Percentiles rank a stretch among this genome's conserved stretches.
These are phyloP conservation scores for Xylaria sp. DNA, from an alignment of 2,329 filamentous ascomycete genomes.

Conservation along the genomic window DNA sequence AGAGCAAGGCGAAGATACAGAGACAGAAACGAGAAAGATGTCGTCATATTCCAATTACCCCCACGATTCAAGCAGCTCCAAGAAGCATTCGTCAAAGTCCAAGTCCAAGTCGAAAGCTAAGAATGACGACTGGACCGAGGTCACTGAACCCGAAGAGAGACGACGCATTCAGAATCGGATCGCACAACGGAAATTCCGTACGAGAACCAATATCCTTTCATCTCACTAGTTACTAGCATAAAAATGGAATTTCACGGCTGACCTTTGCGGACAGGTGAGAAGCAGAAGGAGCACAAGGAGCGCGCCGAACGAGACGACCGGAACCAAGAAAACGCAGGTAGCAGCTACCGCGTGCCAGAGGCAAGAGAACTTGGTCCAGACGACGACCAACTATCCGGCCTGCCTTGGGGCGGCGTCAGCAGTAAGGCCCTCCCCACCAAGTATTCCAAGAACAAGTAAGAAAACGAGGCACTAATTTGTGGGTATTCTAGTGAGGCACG, in stretches of 20 bases:
- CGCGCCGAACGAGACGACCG: slow-evolving; percentile 70
- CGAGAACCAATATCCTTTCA: slow-evolving; percentile 45
- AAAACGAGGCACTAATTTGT: slow-evolving; percentile 19
- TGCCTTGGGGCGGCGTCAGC: slow-evolving; percentile 78
- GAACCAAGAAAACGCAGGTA: slow-evolving; percentile 72
- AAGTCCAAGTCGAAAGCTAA: slow-evolving; percentile 52
- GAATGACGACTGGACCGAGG: slow-evolving; percentile 74
- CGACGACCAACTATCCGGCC: slow-evolving; percentile 67
- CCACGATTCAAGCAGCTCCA: slow-evolving; percentile 47
- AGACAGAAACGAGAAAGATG: slow-evolving; percentile 39
- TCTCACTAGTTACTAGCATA: slow-evolving; percentile 27
- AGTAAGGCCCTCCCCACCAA: slow-evolving; percentile 41
- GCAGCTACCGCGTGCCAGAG: slow-evolving; percentile 71
- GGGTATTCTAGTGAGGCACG: slow-evolving; percentile 57
- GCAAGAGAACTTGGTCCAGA: slow-evolving; percentile 65
- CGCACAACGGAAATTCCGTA: slow-evolving; percentile 81
- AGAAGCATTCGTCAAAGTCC: slow-evolving; percentile 52
- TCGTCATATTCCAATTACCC: slow-evolving; percentile 52
- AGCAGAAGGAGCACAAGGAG: slow-evolving; percentile 74
- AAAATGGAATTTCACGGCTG: slow-evolving; percentile 26
- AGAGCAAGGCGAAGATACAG: slow-evolving; percentile 27
- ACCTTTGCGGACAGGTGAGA: slow-evolving; percentile 67
- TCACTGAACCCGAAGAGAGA: slow-evolving; percentile 76
- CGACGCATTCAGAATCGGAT: slow-evolving; percentile 81
- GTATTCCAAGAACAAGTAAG: background rate